Base-by-base conservation (phyloP, 2,329 filamentous ascomycete species). In the Aphanoascus verrucosus region DNA sequence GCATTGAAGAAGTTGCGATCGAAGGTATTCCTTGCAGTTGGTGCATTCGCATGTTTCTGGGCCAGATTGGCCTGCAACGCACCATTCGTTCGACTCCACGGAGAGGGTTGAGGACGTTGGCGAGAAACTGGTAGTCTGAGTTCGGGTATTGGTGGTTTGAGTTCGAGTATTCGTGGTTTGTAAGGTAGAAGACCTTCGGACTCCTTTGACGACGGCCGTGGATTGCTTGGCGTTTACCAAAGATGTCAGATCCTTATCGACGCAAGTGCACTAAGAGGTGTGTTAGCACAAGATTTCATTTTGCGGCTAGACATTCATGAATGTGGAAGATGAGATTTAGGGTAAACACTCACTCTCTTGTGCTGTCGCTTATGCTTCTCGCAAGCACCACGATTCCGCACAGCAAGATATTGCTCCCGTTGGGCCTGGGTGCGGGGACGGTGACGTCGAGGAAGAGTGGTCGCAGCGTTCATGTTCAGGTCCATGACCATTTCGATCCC, bases 311-410 rank as follows among this genome's bases (percentile, higher is more conserved):
- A 37, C 5, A 8, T 2, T 48, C 5, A 37, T 2, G 12, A 7
- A 5, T 5, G 12, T 52, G 12, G n/a, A 12, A 49, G 2, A n/a
- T 2, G 32, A 20, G 40, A 42, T n/a, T 5, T 23, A 1, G 12
- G 34, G 9, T 28, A 20, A 7, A 7, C 3, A 59, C 67, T 62
- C 61, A 72, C 69, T 52, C 69, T 58, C 54, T 72, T 72, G 53
- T 72, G 69, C 52, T 72, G 69, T 55, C 69, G 70, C 54, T 67
- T 66, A 57, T 72, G 70, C 58, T 72, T 72, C 54, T 70, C 67
- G 52, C 70, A 72, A 41, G 69, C 70, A 20, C 70, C 70, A 31
- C 71, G 66, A 42, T 69, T 71, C 1, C 70, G 66, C 48, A 65
- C 69, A 49, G 70, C 70, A 56, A 71, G 70, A 56, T 72, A 72